Evolutionary conservation across 352 stramenopile species (phyloP).

Genomic region (Phytophthora citricola): DNA sequence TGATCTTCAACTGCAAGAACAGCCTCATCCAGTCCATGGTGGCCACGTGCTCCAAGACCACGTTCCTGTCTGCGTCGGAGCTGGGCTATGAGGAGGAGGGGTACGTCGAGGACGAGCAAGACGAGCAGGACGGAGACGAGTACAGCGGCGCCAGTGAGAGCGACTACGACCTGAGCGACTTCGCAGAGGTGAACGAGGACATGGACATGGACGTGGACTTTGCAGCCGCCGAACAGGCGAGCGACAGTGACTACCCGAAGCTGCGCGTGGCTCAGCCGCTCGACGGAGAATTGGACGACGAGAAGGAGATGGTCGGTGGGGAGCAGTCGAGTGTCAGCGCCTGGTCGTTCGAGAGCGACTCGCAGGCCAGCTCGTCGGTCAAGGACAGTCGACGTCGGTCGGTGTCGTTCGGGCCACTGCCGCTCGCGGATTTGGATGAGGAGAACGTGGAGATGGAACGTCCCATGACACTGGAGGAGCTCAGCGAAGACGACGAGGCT

Average conservation of each 20-base stretch:
- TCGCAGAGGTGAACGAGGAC: constrained; percentile 39
- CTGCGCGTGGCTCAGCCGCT: constrained; percentile 18
- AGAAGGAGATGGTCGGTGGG: constrained; percentile 16
- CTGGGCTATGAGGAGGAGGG: constrained; percentile 38
- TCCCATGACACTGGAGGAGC: constrained; percentile 24
- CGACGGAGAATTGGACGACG: constrained; percentile 2
- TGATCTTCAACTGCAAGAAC: constrained; percentile 60
- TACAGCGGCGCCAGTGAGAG: constrained; percentile 49
- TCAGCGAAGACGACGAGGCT: constrained; percentile 29
- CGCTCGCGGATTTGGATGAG: constrained; percentile 18
- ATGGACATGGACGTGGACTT: constrained; percentile 34
- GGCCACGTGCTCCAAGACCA: constrained; percentile 49
- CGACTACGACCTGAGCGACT: constrained; percentile 46
- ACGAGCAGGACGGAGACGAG: constrained; percentile 36
- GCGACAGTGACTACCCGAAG: constrained; percentile 19
- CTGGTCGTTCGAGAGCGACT: constrained; percentile 41
- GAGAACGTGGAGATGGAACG: constrained; percentile 23
- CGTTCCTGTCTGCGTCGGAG: constrained; percentile 23
- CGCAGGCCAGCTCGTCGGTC: constrained; percentile 31
- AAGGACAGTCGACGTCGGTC: constrained; percentile 38
- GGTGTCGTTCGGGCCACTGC: constrained; percentile 38
- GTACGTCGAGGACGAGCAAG: constrained; percentile 30
- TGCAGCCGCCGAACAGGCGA: constrained; percentile 7
- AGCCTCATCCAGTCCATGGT: constrained; percentile 69
- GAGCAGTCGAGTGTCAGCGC: constrained; percentile 32